phyloP scores from a whole-genome alignment of 306 rosid genomes.

The Arachis stenosperma region DNA sequence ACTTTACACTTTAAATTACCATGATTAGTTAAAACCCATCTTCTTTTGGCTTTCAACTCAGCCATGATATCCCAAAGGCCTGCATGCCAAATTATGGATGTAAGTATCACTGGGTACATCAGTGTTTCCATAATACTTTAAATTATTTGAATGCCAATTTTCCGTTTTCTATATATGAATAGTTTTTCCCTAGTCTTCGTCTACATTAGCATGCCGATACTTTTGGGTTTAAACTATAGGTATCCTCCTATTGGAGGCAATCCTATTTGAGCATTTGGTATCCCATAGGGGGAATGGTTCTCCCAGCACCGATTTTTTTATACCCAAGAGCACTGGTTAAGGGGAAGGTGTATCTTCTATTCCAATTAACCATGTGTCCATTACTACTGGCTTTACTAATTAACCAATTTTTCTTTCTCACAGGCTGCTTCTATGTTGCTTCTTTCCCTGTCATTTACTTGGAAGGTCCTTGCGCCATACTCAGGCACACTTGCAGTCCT shows the following conservation, averaged over 20 bases:
- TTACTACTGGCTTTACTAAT: no score
- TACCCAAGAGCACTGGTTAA: no score
- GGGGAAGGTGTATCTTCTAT: no score
- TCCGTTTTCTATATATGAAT: neutral
- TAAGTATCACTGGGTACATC: neutral
- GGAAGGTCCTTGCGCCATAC: slow-evolving; percentile 81
- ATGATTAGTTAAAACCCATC: neutral
- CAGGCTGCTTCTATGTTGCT: slow-evolving; percentile 98
- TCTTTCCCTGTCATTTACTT: slow-evolving; percentile 82
- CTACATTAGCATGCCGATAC: neutral
- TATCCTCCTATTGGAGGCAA: neutral
- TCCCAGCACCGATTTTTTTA: no score
- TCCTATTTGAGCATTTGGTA: no score
- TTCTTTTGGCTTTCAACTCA: slow-evolving; percentile 5
- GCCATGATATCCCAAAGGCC: slow-evolving; percentile 9
- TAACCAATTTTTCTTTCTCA: slow-evolving; percentile 12
- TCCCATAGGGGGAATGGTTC: no score
- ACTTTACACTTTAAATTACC: neutral
- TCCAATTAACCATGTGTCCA: no score
- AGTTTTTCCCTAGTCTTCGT: neutral
- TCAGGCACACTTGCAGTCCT: slow-evolving; percentile 84
- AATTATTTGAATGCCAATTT: slow-evolving; percentile 8
- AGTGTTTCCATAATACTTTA: neutral
- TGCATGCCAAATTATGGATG: slow-evolving; percentile 1
- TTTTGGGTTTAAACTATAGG: neutral